A percentile compares a stretch with the other conserved stretches of the same genome.
These are phyloP conservation scores for Debaryomycetaceae sp. DNA, from an alignment of 1,139 yeast species.

Conservation along the genomic window DNA sequence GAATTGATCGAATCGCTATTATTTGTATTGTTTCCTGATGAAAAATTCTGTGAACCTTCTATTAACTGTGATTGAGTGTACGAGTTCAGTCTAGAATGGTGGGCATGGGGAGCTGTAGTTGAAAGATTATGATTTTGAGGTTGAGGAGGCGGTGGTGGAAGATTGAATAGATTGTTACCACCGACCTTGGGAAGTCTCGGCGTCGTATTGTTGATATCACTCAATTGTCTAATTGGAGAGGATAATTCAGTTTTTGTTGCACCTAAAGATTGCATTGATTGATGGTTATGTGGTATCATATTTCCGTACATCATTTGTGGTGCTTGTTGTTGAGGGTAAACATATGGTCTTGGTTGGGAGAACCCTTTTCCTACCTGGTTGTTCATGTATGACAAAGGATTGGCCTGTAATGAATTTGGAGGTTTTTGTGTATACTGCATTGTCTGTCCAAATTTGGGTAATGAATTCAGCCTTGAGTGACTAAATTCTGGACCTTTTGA, in stretches of 20 bases:
- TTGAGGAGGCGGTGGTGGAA: constrained; percentile 36
- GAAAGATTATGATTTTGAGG: constrained; percentile 10
- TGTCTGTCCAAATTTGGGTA: constrained; percentile 20
- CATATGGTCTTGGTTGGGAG: constrained; percentile 7
- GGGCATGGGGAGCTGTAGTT: constrained; percentile 17
- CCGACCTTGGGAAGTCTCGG: constrained; percentile 38
- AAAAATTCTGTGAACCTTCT: constrained; percentile 7
- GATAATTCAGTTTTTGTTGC: constrained; percentile 20
- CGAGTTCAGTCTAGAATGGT: constrained; percentile 30
- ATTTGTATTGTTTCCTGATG: constrained; percentile 12
- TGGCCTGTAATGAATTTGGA: constrained; percentile 19
- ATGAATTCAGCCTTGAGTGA: constrained; percentile 16
- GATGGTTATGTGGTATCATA: constrained; percentile 2
- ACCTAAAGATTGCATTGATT: constrained; percentile 7
- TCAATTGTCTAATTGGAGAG: constrained; percentile 33
- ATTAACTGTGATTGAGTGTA: constrained; percentile 15
- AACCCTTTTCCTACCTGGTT: constrained; percentile 13
- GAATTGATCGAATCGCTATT: constrained; percentile 15
- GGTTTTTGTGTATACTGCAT: constrained; percentile 14
- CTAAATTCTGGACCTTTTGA: constrained; percentile 14
- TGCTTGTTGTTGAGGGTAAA: constrained; percentile 12
- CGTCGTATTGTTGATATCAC: constrained; percentile 23
- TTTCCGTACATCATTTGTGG: constrained; percentile 14
- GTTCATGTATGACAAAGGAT: constrained; percentile 22
- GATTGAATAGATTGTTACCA: constrained; percentile 25